Evolutionary conservation across 176 grass and related monocot genomes (phyloP).

Genomic region (Eremochloa ophiuroides): DNA sequence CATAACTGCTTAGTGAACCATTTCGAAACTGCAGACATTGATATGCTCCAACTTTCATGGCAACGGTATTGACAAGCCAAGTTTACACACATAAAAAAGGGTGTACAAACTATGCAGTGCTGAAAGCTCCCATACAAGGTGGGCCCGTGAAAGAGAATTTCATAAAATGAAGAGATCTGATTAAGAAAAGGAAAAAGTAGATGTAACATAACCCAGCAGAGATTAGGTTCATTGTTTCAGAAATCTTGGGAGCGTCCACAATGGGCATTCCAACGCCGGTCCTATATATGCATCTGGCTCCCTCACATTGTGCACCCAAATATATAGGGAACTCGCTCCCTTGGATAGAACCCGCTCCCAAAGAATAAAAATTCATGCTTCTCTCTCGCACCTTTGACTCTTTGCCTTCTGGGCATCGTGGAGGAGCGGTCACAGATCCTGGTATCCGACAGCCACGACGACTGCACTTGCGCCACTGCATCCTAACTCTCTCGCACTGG

Average conservation of each 20-base stretch:
- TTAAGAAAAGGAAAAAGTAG: not conserved
- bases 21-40: conserved; percentile 4
- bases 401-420: too few species aligned
- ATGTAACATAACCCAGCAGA: not conserved
- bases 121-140: not conserved
- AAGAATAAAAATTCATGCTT: too few species aligned
- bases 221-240: not conserved
- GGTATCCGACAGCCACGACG: too few species aligned
- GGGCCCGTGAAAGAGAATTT: not conserved
- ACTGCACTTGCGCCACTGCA: too few species aligned
- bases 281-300: too few species aligned
- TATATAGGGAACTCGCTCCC: too few species aligned
- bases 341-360: too few species aligned
- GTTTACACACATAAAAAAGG: not conserved
- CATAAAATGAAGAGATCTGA: not conserved
- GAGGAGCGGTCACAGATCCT: too few species aligned
- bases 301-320: too few species aligned
- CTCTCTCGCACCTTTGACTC: too few species aligned
- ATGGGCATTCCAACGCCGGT: too few species aligned
- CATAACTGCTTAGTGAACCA: conserved; percentile 16
- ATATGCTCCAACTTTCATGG: not conserved
- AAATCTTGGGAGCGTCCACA: not conserved
- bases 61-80: conserved; percentile 2
- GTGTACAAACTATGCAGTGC: not conserved
- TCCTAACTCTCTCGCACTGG: too few species aligned